These are phyloP conservation scores for Monilinia aucupariae DNA, from an alignment of 2,329 filamentous ascomycete species.

Conservation along the genomic window DNA sequence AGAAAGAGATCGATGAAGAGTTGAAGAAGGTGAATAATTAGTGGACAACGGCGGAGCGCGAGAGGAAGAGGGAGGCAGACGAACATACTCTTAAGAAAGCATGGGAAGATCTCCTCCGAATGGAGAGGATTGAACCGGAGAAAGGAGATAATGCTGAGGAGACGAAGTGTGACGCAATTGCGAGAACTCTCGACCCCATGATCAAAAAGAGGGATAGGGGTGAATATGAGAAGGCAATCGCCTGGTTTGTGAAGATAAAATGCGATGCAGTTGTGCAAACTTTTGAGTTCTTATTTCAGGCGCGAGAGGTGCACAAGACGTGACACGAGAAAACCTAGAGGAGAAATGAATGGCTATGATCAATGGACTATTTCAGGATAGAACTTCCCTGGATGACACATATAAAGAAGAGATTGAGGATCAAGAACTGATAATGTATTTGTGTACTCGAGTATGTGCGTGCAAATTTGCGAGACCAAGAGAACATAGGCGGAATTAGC, in stretches of 20 bases:
- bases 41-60: neutral
- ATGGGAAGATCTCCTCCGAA: neutral
- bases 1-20: neutral
- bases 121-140: no score
- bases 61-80: neutral
- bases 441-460: neutral
- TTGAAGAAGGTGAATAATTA: neutral
- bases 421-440: neutral
- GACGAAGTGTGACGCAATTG: neutral
- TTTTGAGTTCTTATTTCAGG: neutral
- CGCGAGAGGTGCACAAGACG: neutral
- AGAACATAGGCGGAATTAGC: neutral
- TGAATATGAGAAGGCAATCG: no score
- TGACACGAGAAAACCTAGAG: neutral
- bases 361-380: neutral
- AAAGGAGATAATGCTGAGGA: neutral
- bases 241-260: neutral
- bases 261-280: neutral
- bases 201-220: neutral
- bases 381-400: neutral
- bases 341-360: neutral
- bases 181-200: no score
- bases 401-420: neutral
- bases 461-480: neutral
- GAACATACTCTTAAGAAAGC: neutral